Conservation (phyloP, 2,329 filamentous ascomycete genomes). For the Aspergillus tanneri region DNA sequence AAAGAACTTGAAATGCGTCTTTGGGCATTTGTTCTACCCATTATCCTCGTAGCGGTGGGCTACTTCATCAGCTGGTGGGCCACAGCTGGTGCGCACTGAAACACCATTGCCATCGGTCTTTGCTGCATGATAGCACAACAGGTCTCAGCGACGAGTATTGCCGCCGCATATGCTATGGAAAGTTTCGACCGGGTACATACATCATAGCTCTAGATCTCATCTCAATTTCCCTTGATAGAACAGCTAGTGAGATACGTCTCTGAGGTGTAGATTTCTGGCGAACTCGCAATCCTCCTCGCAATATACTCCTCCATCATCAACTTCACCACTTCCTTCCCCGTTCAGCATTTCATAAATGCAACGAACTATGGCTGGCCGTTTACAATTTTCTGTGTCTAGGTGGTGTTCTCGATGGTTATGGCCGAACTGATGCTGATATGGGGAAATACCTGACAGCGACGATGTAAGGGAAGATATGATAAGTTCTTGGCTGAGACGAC, state of each 20-base stretch:
- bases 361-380: conserved; percentile 35
- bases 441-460: conserved; percentile 36
- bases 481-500: conserved; percentile 26
- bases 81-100: conserved; percentile 35
- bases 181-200: conserved; percentile 36
- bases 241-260: too few species aligned
- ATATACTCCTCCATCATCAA: conserved; percentile 36
- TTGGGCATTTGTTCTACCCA: conserved; percentile 35
- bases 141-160: conserved; percentile 40
- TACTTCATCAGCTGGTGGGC: conserved; percentile 43
- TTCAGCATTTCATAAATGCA: conserved; percentile 42
- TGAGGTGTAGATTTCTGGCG: conserved; percentile 38
- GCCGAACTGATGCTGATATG: conserved; percentile 32
- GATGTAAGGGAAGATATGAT: conserved; percentile 27
- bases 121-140: conserved; percentile 45
- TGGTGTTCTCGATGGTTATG: conserved; percentile 25
- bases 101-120: conserved; percentile 37
- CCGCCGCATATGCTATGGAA: conserved; percentile 46
- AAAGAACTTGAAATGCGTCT: conserved; percentile 43
- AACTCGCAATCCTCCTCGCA: conserved; percentile 40
- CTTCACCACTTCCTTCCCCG: conserved; percentile 41
- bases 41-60: conserved; percentile 35
- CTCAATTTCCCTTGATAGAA: too few species aligned
- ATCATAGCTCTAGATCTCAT: too few species aligned
- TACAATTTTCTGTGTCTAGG: conserved; percentile 37